These are phyloP conservation scores for Phlyctochytrium bullatum DNA, from an alignment of 192 early-diverging fungal genomes.

Conservation along the genomic window DNA sequence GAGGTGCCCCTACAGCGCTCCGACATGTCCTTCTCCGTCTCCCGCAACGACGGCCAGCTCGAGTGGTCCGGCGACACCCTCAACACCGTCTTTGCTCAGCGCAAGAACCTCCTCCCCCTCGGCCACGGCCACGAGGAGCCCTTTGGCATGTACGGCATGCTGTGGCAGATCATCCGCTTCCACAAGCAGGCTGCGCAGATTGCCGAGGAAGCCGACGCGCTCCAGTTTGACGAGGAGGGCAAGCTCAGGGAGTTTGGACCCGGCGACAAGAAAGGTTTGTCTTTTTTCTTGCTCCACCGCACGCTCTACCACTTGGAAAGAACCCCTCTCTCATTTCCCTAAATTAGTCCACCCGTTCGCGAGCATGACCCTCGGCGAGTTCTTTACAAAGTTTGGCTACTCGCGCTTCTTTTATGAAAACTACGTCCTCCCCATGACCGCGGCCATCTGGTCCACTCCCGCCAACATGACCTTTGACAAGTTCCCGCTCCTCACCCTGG, in stretches of 20 bases:
- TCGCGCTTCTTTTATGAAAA: slow-evolving; percentile 59
- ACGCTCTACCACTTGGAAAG: not conserved
- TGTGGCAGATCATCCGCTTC: slow-evolving; percentile 54
- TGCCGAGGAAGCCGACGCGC: slow-evolving; percentile 43
- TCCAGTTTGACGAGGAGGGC: slow-evolving; percentile 40
- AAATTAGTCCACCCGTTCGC: slow-evolving; percentile 33
- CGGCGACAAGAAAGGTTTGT: slow-evolving; percentile 4
- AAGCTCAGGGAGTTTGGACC: slow-evolving; percentile 5
- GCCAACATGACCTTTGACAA: slow-evolving; percentile 50
- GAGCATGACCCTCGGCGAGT: slow-evolving; percentile 50
- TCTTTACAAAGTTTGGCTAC: slow-evolving; percentile 48
- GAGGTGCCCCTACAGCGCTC: slow-evolving; percentile 39
- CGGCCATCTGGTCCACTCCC: slow-evolving; percentile 65
- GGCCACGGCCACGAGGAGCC: slow-evolving; percentile 11
- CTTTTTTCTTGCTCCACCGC: not conserved
- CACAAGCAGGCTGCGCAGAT: slow-evolving; percentile 51
- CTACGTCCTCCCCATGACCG: slow-evolving; percentile 67
- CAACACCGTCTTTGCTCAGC: slow-evolving; percentile 54
- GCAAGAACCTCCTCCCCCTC: slow-evolving; percentile 41
- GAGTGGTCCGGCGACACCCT: slow-evolving; percentile 64
- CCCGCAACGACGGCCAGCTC: slow-evolving; percentile 55
- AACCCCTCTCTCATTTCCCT: slow-evolving; percentile 5
- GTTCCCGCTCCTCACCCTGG: slow-evolving; percentile 61
- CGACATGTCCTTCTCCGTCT: slow-evolving; percentile 64
- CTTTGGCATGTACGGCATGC: slow-evolving; percentile 49